phyloP scores from a whole-genome alignment of 2,329 filamentous ascomycete genomes.

The Tolypocladium album region DNA sequence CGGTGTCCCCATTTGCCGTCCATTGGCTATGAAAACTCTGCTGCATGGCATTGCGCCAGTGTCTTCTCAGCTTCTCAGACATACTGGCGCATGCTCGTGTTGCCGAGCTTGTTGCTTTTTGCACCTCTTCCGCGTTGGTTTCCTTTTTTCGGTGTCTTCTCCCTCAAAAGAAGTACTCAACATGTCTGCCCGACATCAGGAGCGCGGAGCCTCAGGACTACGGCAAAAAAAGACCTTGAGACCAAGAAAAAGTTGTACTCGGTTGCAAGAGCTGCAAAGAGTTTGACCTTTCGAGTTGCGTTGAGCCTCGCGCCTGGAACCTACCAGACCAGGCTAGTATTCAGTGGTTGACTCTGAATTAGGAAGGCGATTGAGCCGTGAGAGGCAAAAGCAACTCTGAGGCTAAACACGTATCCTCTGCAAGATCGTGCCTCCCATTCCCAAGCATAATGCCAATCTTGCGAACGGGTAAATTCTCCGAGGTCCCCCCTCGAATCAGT shows the following conservation, averaged over 20 bases:
- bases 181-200: not conserved
- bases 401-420: not conserved
- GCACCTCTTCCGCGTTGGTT: not conserved
- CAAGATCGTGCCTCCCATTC: not conserved
- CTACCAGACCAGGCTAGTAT: not conserved
- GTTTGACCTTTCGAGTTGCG: not conserved
- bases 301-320: not conserved
- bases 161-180: not conserved
- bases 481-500: not conserved
- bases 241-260: not conserved
- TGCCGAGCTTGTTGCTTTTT: not conserved
- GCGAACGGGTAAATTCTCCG: not conserved
- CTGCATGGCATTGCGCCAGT: not conserved
- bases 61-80: not conserved
- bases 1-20: not conserved
- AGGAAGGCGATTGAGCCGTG: not conserved
- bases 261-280: not conserved
- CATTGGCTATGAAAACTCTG: not conserved
- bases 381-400: not conserved
- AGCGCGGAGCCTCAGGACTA: not conserved
- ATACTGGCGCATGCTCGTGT: not conserved
- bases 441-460: not conserved
- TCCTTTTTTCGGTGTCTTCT: not conserved
- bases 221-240: not conserved
- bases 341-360: not conserved